A percentile compares a stretch with the other conserved stretches of the same genome.
These are phyloP conservation scores for Posidonia oceanica DNA, from an alignment of 116 monocot genomes.

Conservation along the genomic window DNA sequence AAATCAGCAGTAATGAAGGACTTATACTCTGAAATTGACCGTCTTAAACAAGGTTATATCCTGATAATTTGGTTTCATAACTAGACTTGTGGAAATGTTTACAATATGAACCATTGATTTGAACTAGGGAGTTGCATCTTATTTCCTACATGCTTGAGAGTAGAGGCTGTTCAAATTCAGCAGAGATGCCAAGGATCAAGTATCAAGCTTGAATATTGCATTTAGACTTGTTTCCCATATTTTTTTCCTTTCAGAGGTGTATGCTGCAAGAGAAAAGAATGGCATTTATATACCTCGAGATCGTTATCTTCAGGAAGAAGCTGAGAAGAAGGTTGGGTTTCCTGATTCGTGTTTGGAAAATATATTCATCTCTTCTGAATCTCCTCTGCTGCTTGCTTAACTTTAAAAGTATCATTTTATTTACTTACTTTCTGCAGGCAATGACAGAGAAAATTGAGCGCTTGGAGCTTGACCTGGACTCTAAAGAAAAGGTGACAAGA, in stretches of 20 bases:
- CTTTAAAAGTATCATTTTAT: background rate
- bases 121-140: no score
- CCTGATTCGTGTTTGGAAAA: background rate
- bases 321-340: constrained; percentile 71
- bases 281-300: constrained; percentile 94
- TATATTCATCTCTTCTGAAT: background rate
- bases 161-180: no score
- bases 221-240: background rate
- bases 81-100: background rate
- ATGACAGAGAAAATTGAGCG: constrained; percentile 81
- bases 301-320: constrained; percentile 80
- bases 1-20: constrained; percentile 94
- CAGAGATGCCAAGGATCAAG: no score
- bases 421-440: constrained; percentile 33
- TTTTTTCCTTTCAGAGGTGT: constrained; percentile 49
- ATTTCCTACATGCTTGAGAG: no score
- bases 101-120: background rate
- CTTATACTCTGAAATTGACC: constrained; percentile 86
- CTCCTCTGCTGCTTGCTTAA: no score
- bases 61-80: background rate
- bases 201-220: background rate
- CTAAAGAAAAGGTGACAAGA: constrained; percentile 71
- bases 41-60: constrained; percentile 84
- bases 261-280: constrained; percentile 97
- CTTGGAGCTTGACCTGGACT: constrained; percentile 67